Evolutionary conservation across 2,329 filamentous ascomycete species (phyloP).

Genomic region (Akanthomyces uredinophilus): DNA sequence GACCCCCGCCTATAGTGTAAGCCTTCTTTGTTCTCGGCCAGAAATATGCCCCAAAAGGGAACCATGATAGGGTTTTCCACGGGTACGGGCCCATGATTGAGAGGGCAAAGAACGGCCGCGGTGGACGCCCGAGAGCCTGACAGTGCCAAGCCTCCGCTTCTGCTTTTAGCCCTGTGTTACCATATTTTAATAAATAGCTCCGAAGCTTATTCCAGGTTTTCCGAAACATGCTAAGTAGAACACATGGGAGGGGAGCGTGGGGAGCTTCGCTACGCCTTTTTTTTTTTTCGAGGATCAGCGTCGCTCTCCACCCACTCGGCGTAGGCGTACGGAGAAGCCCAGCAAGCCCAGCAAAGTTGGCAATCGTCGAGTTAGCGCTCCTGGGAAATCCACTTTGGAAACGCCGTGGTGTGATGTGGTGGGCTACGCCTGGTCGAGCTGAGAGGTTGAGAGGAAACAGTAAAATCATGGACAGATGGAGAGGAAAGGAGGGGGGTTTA

Average conservation of each 20-base stretch:
- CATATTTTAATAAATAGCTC: neutral
- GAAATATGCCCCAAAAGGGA: neutral
- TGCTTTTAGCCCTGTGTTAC: neutral
- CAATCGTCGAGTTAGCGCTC: neutral
- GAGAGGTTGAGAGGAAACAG: neutral
- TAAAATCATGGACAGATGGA: neutral
- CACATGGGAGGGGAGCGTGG: neutral
- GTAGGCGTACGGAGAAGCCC: neutral
- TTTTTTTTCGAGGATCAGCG: neutral
- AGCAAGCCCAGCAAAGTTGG: neutral
- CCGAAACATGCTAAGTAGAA: conserved; percentile 2
- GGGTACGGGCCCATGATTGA: neutral
- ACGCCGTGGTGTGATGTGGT: conserved; percentile 2
- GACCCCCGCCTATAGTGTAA: no score
- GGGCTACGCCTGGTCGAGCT: neutral
- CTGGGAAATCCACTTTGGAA: neutral
- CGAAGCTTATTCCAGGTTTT: conserved; percentile 10
- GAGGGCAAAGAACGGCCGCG: neutral
- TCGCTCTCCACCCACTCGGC: neutral
- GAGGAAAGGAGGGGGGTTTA: neutral
- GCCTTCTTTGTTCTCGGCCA: neutral
- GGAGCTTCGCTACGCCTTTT: neutral
- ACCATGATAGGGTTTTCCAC: neutral
- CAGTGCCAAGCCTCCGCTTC: neutral
- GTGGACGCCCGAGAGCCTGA: neutral